Evolutionary conservation across 768 basidiomycete genomes (phyloP).

Genomic region (Trametes gibbosa): DNA sequence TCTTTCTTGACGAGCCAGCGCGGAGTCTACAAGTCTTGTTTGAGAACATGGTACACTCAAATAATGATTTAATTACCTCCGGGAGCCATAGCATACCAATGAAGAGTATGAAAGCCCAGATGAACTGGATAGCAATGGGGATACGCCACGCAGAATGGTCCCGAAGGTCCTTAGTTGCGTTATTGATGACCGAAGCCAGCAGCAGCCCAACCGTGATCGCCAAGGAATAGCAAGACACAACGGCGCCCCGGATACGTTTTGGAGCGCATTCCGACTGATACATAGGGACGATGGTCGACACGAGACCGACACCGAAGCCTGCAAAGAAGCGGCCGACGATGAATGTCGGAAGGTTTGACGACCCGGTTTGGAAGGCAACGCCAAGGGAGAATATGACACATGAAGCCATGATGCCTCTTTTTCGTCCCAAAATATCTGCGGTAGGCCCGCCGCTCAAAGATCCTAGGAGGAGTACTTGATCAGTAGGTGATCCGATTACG

Average conservation of each 20-base stretch:
- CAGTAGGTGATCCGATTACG: neutral
- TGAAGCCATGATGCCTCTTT: slow-evolving; percentile 43
- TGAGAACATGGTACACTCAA: neutral
- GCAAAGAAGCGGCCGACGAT: slow-evolving; percentile 73
- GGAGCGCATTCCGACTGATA: slow-evolving; percentile 62
- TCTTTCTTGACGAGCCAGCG: slow-evolving; percentile 74
- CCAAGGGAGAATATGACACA: slow-evolving; percentile 56
- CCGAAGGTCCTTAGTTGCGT: slow-evolving; percentile 25
- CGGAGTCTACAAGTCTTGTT: slow-evolving; percentile 48
- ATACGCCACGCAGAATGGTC: slow-evolving; percentile 59
- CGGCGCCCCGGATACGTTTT: slow-evolving; percentile 46
- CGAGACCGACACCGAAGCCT: slow-evolving; percentile 77
- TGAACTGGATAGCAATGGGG: slow-evolving; percentile 73
- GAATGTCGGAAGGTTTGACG: slow-evolving; percentile 52
- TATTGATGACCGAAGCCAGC: slow-evolving; percentile 64
- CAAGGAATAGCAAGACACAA: slow-evolving; percentile 42
- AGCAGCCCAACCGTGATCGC: slow-evolving; percentile 73
- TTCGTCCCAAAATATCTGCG: slow-evolving; percentile 54
- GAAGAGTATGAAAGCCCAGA: slow-evolving; percentile 70
- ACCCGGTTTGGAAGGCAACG: slow-evolving; percentile 61
- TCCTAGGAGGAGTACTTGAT: slow-evolving; percentile 26
- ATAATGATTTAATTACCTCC: slow-evolving; percentile 30
- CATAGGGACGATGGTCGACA: slow-evolving; percentile 61
- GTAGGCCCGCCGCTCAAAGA: slow-evolving; percentile 51
- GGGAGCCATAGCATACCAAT: slow-evolving; percentile 71